Percentiles rank a stretch among this genome's conserved stretches.
Conservation (phyloP, 441 rosid genomes). For the Populus hybrid region DNA sequence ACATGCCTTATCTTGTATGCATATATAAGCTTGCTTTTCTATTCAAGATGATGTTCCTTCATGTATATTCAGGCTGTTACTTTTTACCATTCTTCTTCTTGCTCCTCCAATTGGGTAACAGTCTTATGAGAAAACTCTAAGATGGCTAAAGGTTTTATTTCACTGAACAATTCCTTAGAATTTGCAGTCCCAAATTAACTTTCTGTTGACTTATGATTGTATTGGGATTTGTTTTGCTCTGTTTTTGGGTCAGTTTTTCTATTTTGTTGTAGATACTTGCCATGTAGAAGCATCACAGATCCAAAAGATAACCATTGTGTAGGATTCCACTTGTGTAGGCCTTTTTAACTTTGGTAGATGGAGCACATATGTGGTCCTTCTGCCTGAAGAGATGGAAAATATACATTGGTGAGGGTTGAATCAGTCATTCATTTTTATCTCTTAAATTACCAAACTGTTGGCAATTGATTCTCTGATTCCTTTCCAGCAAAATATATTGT, state of each 20-base stretch:
- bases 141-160: no score
- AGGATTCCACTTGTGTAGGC: background rate
- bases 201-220: background rate
- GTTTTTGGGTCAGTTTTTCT: background rate
- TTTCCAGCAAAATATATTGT: background rate
- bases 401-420: background rate
- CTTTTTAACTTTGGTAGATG: background rate
- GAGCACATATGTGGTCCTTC: background rate
- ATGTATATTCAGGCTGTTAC: no score
- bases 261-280: background rate
- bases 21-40: no score
- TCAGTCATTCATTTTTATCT: background rate
- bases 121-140: no score
- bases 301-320: background rate
- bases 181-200: background rate
- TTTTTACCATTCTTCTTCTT: no score
- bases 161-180: no score
- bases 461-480: background rate
- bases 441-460: background rate
- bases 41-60: no score
- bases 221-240: background rate
- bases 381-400: background rate
- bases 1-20: no score
- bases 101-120: no score
- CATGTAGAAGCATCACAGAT: background rate